A percentile compares a stretch with the other conserved stretches of the same genome.
These are phyloP conservation scores for Blastocystis sp. DNA, from an alignment of 352 stramenopile genomes.

Conservation along the genomic window DNA sequence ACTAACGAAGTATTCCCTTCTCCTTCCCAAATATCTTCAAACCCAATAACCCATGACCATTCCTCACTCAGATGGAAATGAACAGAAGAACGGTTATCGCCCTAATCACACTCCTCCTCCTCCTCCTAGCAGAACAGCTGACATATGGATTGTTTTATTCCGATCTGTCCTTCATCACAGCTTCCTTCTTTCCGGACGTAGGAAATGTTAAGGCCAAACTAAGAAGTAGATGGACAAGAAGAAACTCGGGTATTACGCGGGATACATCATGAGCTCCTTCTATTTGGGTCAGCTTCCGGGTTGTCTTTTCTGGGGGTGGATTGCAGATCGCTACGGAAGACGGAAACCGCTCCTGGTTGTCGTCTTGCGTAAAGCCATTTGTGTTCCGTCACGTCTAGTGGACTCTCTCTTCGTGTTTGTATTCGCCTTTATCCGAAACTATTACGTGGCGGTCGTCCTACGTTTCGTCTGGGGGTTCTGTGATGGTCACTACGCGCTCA, in stretches of 20 bases:
- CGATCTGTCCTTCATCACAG: conserved; percentile 23
- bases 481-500: not conserved
- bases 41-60: no score
- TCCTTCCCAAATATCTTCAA: no score
- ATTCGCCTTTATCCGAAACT: conserved; percentile 8
- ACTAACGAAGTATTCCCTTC: no score
- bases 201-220: not conserved
- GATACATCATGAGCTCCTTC: conserved; percentile 10
- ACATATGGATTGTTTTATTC: conserved; percentile 19
- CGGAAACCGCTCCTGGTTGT: not conserved
- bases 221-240: conserved; percentile 20
- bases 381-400: not conserved
- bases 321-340: conserved; percentile 5
- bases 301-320: conserved; percentile 40
- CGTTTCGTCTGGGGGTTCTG: conserved; percentile 12
- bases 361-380: not conserved
- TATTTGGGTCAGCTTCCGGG: conserved; percentile 36
- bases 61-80: no score
- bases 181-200: not conserved
- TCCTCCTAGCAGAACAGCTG: not conserved
- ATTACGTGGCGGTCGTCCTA: not conserved
- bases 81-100: not conserved
- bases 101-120: not conserved
- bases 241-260: conserved; percentile 45
- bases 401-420: not conserved